Conservation (phyloP, 1,139 yeast species). For the Pneumocystis wakefieldiae region DNA sequence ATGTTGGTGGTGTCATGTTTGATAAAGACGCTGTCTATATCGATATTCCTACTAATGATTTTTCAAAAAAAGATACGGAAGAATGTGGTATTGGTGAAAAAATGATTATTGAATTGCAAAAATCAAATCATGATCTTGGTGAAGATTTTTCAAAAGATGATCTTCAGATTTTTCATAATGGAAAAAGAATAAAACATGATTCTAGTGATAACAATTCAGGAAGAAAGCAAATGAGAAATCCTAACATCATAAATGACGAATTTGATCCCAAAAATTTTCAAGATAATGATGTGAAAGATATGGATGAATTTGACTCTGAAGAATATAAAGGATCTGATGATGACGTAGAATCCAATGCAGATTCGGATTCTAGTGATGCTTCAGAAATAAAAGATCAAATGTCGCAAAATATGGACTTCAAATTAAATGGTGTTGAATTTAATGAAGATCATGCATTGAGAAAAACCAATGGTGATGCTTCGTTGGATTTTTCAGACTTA, state of each 20-base stretch:
- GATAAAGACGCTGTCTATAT: conserved; percentile 96
- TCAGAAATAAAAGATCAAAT: conserved; percentile 33
- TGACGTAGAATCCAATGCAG: conserved; percentile 34
- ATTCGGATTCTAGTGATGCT: conserved; percentile 15
- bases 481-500: not conserved
- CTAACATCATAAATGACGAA: conserved; percentile 28
- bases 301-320: conserved; percentile 12
- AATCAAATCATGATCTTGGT: conserved; percentile 47
- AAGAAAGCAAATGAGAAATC: conserved; percentile 23
- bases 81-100: conserved; percentile 71
- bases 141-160: conserved; percentile 49
- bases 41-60: conserved; percentile 50
- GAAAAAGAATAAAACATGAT: conserved; percentile 26
- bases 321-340: conserved; percentile 20
- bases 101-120: conserved; percentile 67
- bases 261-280: conserved; percentile 20
- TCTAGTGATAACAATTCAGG: conserved; percentile 26
- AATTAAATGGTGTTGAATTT: conserved; percentile 12
- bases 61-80: conserved; percentile 18
- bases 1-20: conserved; percentile 91
- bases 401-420: conserved; percentile 17
- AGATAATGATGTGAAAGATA: conserved; percentile 11
- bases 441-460: conserved; percentile 13
- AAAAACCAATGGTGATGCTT: conserved; percentile 11
- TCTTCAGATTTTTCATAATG: conserved; percentile 47